Conservation (phyloP, 2,329 filamentous ascomycete species). For the Fusarium sp. region DNA sequence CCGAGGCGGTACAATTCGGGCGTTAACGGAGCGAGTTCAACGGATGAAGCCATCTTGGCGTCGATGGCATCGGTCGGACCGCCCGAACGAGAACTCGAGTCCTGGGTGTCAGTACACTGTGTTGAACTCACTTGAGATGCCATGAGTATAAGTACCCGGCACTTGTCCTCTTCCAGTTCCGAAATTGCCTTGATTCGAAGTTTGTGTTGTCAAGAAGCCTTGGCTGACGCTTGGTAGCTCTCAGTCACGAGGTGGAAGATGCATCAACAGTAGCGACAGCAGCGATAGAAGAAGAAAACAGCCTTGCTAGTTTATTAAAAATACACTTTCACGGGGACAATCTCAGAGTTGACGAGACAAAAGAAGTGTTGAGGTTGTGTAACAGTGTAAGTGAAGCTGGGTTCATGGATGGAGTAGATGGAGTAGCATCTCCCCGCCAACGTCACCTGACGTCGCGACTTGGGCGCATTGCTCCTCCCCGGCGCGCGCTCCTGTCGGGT, state of each 20-base stretch:
- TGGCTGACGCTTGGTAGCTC: neutral
- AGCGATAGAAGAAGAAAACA: neutral
- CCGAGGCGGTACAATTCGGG: neutral
- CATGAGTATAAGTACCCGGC: neutral
- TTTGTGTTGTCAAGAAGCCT: neutral
- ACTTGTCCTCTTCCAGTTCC: neutral
- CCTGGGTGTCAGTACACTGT: neutral
- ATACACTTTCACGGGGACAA: neutral
- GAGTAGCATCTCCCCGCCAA: constrained; percentile 10
- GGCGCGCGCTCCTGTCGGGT: too few relatives aligned
- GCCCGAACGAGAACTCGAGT: constrained; percentile 1
- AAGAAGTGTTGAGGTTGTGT: neutral
- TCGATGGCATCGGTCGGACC: neutral
- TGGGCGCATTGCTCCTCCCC: constrained; percentile 25
- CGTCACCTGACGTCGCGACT: constrained; percentile 47
- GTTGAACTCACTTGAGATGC: neutral
- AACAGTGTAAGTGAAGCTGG: neutral
- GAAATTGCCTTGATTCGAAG: neutral
- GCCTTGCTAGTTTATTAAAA: neutral
- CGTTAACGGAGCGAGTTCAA: neutral
- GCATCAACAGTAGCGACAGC: neutral
- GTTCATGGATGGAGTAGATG: neutral
- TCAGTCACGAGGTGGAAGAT: neutral
- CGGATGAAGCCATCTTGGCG: constrained; percentile 1
- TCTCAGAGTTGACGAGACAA: neutral